Evolutionary conservation across 139 green algal species (phyloP), one percentile per base, ranked within the genome.

Genomic region (Chlamydomonas sp.): DNA sequence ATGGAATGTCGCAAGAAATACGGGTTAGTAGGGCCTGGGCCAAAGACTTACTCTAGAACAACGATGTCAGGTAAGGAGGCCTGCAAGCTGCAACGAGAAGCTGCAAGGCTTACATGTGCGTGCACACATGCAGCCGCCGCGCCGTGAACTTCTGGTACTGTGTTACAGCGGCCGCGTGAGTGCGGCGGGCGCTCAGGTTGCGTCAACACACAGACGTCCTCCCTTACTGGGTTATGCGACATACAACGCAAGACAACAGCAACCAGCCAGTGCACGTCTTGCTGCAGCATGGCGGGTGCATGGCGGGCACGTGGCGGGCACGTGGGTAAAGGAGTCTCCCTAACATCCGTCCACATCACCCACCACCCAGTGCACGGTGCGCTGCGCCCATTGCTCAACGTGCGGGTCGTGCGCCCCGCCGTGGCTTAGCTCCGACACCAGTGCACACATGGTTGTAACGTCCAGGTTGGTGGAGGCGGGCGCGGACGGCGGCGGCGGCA

Each of bases 371-470:
- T 89, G 85, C 61, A 89, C 85, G 2, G 85, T 85, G 5, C 85
- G 77, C 60, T 85, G 85, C 31, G 72, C 75, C 85, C 85, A 89
- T 16, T 16, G 58, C 79, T 81, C 18, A n/a, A 86, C 79, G 1
- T 59, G 62, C 9, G 63, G 57, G 63, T 83, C 75, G 64, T 61
- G 3, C 63, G 63, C 78, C 5, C 85, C 78, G 4, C 88, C 88
- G 85, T 90, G 64, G 77, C 88, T 89, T 0, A 93, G 79, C 77
- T 96, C 87, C 31, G 73, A 90, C 64, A 95, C 93, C 73, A 96
- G 88, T 2, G 90, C 94, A 81, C 94, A 96, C 68, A 96, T 87
- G 1, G 90, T 89, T 20, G 94, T 96, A 1, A 94, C 91, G 86
- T 94, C 90, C 60, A 93, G 72, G 84, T 93, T 93, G 80, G 80